Percentiles rank a stretch among this genome's conserved stretches.
Conservation (phyloP, 2,329 filamentous ascomycete genomes). For the Cyphellophora europaea region DNA sequence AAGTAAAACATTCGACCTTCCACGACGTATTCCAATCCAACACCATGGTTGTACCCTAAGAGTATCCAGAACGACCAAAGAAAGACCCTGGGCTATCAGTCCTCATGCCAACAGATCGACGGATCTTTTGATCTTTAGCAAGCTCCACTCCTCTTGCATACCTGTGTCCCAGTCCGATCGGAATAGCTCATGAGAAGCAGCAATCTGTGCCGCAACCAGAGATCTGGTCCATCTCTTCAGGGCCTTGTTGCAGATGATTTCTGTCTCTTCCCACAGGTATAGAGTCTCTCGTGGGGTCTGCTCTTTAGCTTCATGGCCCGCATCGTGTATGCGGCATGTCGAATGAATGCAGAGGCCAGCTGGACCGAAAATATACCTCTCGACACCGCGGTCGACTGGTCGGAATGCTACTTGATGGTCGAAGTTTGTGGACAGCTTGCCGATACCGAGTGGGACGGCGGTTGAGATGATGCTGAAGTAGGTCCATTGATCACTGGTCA, state of each 20-base stretch:
- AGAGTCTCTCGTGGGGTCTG: background rate
- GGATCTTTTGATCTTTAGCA: no score
- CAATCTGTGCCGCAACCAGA: background rate
- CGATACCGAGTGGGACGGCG: background rate
- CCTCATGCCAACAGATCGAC: no score
- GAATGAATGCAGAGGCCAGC: background rate
- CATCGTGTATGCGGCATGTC: background rate
- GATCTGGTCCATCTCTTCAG: background rate
- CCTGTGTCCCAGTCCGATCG: background rate
- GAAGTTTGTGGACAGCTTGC: background rate
- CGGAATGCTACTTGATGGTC: background rate
- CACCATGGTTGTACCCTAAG: no score
- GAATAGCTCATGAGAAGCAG: background rate
- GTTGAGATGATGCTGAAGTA: background rate
- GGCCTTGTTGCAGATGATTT: background rate
- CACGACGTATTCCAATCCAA: no score
- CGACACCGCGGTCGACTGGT: background rate
- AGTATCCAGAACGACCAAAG: no score
- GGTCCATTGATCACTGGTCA: background rate
- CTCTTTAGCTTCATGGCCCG: background rate
- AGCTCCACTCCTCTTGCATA: background rate
- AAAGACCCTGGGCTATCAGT: no score
- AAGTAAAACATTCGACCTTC: no score
- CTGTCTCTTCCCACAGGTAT: background rate
- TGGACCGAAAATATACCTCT: constrained; percentile 1